These are phyloP conservation scores for Cyberlindnera suaveolens DNA, from an alignment of 805 yeast genomes.

Conservation along the genomic window DNA sequence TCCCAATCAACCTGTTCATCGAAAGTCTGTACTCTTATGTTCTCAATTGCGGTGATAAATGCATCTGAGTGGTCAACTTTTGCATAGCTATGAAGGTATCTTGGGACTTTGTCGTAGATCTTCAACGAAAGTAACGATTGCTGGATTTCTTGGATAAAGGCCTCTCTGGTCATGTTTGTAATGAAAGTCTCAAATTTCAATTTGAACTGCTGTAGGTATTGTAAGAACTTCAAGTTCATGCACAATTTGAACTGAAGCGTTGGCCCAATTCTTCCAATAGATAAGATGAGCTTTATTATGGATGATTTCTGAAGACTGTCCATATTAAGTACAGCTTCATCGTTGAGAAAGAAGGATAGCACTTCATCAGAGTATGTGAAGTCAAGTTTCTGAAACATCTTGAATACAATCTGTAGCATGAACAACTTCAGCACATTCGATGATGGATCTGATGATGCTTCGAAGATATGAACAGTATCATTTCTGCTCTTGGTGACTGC, in stretches of 20 bases:
- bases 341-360: constrained; percentile 8
- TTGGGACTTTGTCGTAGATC: constrained; percentile 8
- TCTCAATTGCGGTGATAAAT: constrained; percentile 1
- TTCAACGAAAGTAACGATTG: background rate
- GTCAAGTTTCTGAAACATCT: constrained; percentile 14
- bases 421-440: constrained; percentile 13
- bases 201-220: constrained; percentile 10
- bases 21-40: background rate
- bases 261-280: constrained; percentile 15
- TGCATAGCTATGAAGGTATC: constrained; percentile 10
- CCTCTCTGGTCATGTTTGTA: constrained; percentile 9
- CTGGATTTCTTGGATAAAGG: constrained; percentile 7
- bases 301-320: constrained; percentile 10
- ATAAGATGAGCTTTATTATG: constrained; percentile 14
- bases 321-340: constrained; percentile 2
- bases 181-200: constrained; percentile 15
- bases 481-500: background rate
- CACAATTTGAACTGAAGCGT: constrained; percentile 15
- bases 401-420: constrained; percentile 17
- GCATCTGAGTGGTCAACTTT: constrained; percentile 6
- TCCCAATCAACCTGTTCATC: constrained; percentile 14
- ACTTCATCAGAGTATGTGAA: constrained; percentile 5
- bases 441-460: background rate
- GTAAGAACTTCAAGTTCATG: constrained; percentile 18
- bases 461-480: background rate